These are phyloP conservation scores for Parastagonospora avenae DNA, from an alignment of 2,329 filamentous ascomycete genomes.

Conservation along the genomic window DNA sequence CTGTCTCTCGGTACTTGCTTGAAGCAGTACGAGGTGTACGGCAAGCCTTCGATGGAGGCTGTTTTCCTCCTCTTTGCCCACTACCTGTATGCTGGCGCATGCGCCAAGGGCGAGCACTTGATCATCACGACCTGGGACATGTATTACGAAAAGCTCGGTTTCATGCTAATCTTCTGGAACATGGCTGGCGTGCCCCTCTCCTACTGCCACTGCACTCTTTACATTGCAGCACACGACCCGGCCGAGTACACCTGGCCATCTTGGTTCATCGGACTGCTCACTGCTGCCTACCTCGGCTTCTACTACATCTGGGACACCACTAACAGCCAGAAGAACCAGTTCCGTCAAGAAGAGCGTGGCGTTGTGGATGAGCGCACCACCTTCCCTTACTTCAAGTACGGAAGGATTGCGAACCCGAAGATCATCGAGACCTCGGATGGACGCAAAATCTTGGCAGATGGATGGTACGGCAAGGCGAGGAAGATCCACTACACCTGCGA, in stretches of 20 bases:
- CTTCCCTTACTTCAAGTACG: constrained; percentile 92
- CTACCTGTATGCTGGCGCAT: constrained; percentile 90
- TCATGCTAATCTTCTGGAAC: constrained; percentile 99
- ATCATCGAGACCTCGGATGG: constrained; percentile 74
- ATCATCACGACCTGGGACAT: constrained; percentile 94
- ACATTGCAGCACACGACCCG: constrained; percentile 82
- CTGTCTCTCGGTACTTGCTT: constrained; percentile 76
- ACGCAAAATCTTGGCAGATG: constrained; percentile 79
- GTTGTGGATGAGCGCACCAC: constrained; percentile 71
- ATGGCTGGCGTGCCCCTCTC: constrained; percentile 86
- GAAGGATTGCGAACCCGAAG: constrained; percentile 78
- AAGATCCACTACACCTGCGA: constrained; percentile 86
- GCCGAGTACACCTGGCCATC: constrained; percentile 78
- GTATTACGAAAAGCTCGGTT: constrained; percentile 96
- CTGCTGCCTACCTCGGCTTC: constrained; percentile 74
- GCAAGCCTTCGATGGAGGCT: constrained; percentile 85
- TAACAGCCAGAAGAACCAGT: constrained; percentile 94
- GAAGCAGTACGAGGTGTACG: constrained; percentile 82
- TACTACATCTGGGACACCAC: constrained; percentile 94
- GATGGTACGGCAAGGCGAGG: constrained; percentile 76
- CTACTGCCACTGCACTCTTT: constrained; percentile 93
- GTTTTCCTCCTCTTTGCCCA: constrained; percentile 85
- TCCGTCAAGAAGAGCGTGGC: constrained; percentile 79
- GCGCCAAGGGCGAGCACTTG: constrained; percentile 88
- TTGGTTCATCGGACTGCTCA: constrained; percentile 68